Base-by-base conservation (phyloP, 75 land plant species). In the Cunninghamia lanceolata region DNA sequence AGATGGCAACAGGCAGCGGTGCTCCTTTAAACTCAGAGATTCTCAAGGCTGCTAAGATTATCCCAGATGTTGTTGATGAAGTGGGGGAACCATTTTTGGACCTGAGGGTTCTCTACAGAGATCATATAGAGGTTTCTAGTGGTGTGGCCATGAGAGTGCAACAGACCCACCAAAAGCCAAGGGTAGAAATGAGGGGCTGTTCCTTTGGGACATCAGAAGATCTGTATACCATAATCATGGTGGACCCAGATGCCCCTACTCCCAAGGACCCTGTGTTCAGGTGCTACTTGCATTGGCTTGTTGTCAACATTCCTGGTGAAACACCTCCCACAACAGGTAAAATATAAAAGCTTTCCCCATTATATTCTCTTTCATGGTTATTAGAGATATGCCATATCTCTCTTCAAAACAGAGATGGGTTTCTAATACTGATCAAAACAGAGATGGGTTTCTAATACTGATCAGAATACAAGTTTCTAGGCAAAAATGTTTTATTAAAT, bases 211-310 rank as follows among this genome's bases (percentile, higher is more conserved):
- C 85, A 15, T 85, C 32, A 10, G 25, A 11, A 21, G 46, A 86
- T 25, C 43, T 71, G 2, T 88, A 85, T 53, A 54, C 87, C 13
- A 9, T 88, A 7, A 56, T 88, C 28, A 88, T 88, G 87, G 89
- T 88, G 6, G 89, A 88, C 34, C 89, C 87, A 28, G 87, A 88
- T 85, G 89, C 87, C 5, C 89, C 89, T 21, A 40, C 50, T n/a
- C 89, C 89, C 11, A 34, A 30, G 25, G 40, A 88, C 2, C 89
- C 83, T 1, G 17, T 9, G 6, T 47, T 50, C 30, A 50, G 68
- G 36, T 40, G 52, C 36, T 88, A 86, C 70, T 21, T 88, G 45
- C 89, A 88, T 77, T 88, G 89, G 89, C 84, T 88, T 14, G 71
- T 88, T n/a, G 74, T 78, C 25, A 86, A 88, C 74, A 86, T 86